Base-by-base conservation (phyloP, 225 moss, liverwort and hornwort genomes). In the Bryum argenteum region DNA sequence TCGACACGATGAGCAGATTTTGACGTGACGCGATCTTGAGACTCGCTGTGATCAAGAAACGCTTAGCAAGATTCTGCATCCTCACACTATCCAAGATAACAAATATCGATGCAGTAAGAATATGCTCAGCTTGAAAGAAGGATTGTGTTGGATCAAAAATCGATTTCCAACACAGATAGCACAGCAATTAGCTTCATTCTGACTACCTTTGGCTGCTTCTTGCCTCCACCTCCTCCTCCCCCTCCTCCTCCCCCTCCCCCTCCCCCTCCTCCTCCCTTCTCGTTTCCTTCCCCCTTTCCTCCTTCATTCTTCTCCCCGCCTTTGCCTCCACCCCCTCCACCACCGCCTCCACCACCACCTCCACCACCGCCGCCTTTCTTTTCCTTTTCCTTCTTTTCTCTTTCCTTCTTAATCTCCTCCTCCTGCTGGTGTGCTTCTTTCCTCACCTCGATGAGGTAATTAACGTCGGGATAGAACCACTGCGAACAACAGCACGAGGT, bases 141-240 rank as follows among this genome's bases (percentile, higher is more conserved):
- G 33, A 33, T 33, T 6, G 33, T 33, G 7, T 33, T 33, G 33
- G 5, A 33, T 33, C 2, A 5, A 33, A 33, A 6, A 33, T 33
- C 4, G 5, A 33, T 33, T 33, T 33, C 33, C 7, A 28, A 71
- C 37, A 38, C 18, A 44, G 10, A 51, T 6, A 55, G 10, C 23
- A 71, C 48, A 22, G 37, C 7, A 52, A 57, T 57, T 37, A 7
- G 50, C 63, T 48, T 41, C 40, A 3, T 38, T 52, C 63, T n/a
- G n/a, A n/a, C n/a, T 63, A 82, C 82, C 82, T 82, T 82, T 0
- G 71, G 63, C 75, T 79, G 75, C 58, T 79, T 83, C 63, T 82
- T 78, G 4, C 38, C 54, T 18, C 58, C 68, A 1, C 71, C 66
- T 22, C 73, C 67, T 52, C 69, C 71, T 1, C 45, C 75, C 0